phyloP scores from a whole-genome alignment of 2,329 filamentous ascomycete species.

The Teratosphaeria destructans region DNA sequence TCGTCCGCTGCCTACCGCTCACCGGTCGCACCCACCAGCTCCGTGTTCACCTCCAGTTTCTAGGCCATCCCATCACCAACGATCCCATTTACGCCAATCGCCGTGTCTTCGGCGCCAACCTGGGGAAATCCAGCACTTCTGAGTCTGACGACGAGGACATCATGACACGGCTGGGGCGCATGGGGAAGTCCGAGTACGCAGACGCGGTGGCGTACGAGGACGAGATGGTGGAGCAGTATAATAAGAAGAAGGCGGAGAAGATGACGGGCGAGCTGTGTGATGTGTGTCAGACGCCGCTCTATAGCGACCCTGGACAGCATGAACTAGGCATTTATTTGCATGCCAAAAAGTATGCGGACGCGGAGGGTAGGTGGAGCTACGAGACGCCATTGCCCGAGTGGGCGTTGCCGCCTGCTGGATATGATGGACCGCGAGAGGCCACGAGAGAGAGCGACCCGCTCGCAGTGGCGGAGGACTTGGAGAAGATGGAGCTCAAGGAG shows the following conservation, averaged over 20 bases:
- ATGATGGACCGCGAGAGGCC: conserved; percentile 53
- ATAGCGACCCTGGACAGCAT: conserved; percentile 82
- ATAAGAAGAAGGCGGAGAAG: conserved; percentile 84
- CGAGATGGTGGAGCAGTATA: conserved; percentile 82
- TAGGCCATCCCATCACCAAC: conserved; percentile 92
- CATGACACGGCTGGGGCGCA: conserved; percentile 70
- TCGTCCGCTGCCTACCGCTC: conserved; percentile 85
- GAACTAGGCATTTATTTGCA: conserved; percentile 92
- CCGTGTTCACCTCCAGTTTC: conserved; percentile 84
- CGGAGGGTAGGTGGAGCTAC: conserved; percentile 76
- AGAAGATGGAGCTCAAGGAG: background rate
- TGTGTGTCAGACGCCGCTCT: conserved; percentile 76
- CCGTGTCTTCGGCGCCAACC: conserved; percentile 73
- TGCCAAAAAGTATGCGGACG: conserved; percentile 79
- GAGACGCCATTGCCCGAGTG: conserved; percentile 73
- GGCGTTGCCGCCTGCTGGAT: conserved; percentile 70
- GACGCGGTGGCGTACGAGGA: conserved; percentile 89
- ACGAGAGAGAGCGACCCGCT: conserved; percentile 37
- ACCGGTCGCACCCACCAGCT: conserved; percentile 94
- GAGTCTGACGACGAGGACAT: conserved; percentile 78
- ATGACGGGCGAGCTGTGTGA: conserved; percentile 78
- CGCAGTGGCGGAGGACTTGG: background rate
- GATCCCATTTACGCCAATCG: conserved; percentile 97
- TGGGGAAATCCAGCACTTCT: conserved; percentile 58
- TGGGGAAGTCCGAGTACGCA: conserved; percentile 90